Percentiles rank a stretch among this genome's conserved stretches.
These are phyloP conservation scores for Thraustochytrium sp. DNA, from an alignment of 352 stramenopile species.

Conservation along the genomic window DNA sequence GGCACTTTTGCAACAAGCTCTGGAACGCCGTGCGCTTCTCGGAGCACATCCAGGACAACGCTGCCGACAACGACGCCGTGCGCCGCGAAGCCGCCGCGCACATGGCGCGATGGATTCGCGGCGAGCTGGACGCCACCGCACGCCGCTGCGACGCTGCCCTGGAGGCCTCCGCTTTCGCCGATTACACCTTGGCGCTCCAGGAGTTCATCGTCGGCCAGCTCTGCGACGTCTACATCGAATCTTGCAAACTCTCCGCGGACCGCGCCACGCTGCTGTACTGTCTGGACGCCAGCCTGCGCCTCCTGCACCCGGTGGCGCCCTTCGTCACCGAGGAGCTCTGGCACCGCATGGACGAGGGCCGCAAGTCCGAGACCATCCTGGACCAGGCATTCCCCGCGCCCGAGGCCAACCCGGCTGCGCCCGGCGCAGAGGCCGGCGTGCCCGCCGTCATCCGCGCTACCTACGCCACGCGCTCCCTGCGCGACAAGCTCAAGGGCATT, in stretches of 20 bases:
- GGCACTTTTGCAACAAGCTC: constrained; percentile 99
- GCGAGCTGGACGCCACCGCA: constrained; percentile 61
- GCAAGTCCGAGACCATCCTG: constrained; percentile 66
- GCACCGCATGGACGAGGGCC: constrained; percentile 52
- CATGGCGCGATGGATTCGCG: constrained; percentile 66
- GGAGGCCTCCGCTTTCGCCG: constrained; percentile 87
- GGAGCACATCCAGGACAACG: constrained; percentile 79
- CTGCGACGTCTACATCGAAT: constrained; percentile 97
- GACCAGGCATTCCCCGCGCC: constrained; percentile 67
- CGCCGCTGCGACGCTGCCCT: constrained; percentile 71
- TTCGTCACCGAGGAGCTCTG: constrained; percentile 99
- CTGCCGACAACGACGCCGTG: constrained; percentile 39
- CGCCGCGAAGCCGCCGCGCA: constrained; percentile 47
- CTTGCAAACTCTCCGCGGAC: constrained; percentile 77
- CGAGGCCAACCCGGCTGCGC: neutral
- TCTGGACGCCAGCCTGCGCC: constrained; percentile 49
- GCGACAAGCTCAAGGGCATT: constrained; percentile 14
- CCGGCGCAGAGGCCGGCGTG: neutral
- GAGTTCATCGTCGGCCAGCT: constrained; percentile 97
- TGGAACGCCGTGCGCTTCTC: constrained; percentile 95
- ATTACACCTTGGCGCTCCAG: constrained; percentile 88
- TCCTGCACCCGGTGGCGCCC: constrained; percentile 97
- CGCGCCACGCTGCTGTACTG: constrained; percentile 65
- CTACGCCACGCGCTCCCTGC: neutral
- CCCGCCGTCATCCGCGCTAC: neutral